Base-by-base conservation (phyloP, 2,329 filamentous ascomycete species). In the Epichloe uncinata region DNA sequence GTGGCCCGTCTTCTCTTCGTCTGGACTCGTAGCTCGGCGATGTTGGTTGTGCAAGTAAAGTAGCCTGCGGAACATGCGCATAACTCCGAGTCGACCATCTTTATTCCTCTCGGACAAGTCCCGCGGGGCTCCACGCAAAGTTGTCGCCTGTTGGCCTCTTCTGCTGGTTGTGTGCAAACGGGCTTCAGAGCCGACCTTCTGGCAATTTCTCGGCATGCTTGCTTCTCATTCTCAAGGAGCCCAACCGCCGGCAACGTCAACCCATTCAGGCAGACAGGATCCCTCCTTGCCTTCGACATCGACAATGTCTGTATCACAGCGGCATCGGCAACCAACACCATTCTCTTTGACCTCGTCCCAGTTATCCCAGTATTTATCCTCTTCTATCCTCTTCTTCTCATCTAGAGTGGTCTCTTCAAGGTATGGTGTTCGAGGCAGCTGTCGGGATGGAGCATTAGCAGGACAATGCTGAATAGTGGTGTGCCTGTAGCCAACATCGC, bases 391-490 rank as follows among this genome's bases (percentile, higher is more conserved):
- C 68, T 87, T 84, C 69, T 87, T 89, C 63, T 90, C 84, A 57
- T 95, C 85, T 13, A 75, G 60, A 0, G 87, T 94, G 15, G 87
- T 93, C 71, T 71, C 80, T 67, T 96, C 89, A 15, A 95, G 79
- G 64, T 75, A 96, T 1, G 87, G 88, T 48, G 82, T 76, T 50
- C 88, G 81, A 4, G 85, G 80, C 42, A 95, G 76, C 68, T 98
- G 93, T 45, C 87, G 82, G 12, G 84, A 82, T 0, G 91, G 93
- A 3, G 93, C 93, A 63, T 98, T 98, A 49, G 90, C 89, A 1
- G 93, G 93, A 62, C 93, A 98, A 68, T 98, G 93, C 69, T 97
- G 91, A 63, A 98, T 98, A 3, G 93, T 98, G 6, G 93, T 98
- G 69, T 98, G 93, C 62, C 93, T 81, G 71, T 98, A 98, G 50